Evolutionary conservation across 2,329 filamentous ascomycete genomes (phyloP).

Genomic region (Trematosphaeria pertusa): DNA sequence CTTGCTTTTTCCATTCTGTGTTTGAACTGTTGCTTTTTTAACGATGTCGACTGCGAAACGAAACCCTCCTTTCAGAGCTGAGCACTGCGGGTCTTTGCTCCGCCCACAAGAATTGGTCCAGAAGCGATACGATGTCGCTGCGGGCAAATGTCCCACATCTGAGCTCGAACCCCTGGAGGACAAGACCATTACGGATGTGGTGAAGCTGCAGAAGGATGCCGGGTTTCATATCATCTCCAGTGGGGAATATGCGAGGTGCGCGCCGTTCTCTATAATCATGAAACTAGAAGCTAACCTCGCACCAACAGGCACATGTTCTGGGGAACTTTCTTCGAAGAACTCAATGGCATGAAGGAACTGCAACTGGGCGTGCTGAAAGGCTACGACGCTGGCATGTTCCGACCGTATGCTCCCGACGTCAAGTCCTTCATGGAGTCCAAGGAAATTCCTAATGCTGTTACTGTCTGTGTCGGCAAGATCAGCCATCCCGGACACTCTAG

Average conservation of each 20-base stretch:
- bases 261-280: neutral
- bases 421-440: constrained; percentile 68
- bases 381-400: constrained; percentile 62
- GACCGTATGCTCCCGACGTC: constrained; percentile 66
- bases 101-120: constrained; percentile 68
- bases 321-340: constrained; percentile 62
- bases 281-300: constrained; percentile 16
- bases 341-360: constrained; percentile 63
- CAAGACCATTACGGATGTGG: constrained; percentile 69
- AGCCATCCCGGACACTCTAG: constrained; percentile 62
- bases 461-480: constrained; percentile 65
- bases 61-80: constrained; percentile 70
- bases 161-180: constrained; percentile 67
- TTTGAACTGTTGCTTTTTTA: constrained; percentile 36
- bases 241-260: constrained; percentile 67
- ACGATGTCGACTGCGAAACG: constrained; percentile 40
- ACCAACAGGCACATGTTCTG: constrained; percentile 58
- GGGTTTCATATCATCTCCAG: constrained; percentile 70
- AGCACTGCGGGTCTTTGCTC: constrained; percentile 75
- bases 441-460: constrained; percentile 59
- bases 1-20: constrained; percentile 6
- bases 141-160: constrained; percentile 56
- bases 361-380: constrained; percentile 49
- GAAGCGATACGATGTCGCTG: constrained; percentile 60
- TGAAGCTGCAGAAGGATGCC: constrained; percentile 68